These are phyloP conservation scores for Pythium aphanidermatum DNA, from an alignment of 352 stramenopile species.

Conservation along the genomic window DNA sequence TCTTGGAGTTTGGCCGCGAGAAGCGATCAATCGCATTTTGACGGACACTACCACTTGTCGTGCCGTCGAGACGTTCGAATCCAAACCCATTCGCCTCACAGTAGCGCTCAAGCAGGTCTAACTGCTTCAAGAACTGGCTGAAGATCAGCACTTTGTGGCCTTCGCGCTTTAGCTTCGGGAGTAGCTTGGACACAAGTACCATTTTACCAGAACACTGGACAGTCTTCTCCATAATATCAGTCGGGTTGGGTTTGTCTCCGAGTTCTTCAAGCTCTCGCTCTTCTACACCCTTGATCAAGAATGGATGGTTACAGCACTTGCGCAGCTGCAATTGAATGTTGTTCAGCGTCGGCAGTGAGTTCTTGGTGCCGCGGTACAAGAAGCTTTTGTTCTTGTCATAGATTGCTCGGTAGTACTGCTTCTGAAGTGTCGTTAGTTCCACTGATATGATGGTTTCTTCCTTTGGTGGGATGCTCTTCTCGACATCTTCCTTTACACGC, in stretches of 20 bases:
- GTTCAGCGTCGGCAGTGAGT: constrained; percentile 89
- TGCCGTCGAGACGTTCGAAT: constrained; percentile 89
- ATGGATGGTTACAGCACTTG: constrained; percentile 99
- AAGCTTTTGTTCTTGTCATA: constrained; percentile 99
- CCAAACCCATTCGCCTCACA: constrained; percentile 86
- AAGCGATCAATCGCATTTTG: constrained; percentile 97
- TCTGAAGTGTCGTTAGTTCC: constrained; percentile 97
- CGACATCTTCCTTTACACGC: constrained; percentile 96
- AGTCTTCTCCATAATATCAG: constrained; percentile 76
- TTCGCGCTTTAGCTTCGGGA: constrained; percentile 89
- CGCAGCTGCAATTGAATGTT: constrained; percentile 99
- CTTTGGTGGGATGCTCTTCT: constrained; percentile 95
- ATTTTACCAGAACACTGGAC: constrained; percentile 84
- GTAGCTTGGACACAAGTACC: constrained; percentile 87
- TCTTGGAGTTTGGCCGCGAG: constrained; percentile 91
- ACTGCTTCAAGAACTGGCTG: constrained; percentile 91
- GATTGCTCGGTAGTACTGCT: constrained; percentile 99
- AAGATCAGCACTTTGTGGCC: constrained; percentile 95
- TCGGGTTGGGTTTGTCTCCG: constrained; percentile 34
- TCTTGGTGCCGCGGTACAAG: constrained; percentile 87
- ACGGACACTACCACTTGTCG: constrained; percentile 82
- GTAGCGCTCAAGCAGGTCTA: constrained; percentile 94
- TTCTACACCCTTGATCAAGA: constrained; percentile 95
- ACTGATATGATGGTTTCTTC: constrained; percentile 96
- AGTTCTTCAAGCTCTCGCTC: constrained; percentile 79